Evolutionary conservation across 805 yeast genomes (phyloP).

Genomic region (Spencermartinsiella europaea): DNA sequence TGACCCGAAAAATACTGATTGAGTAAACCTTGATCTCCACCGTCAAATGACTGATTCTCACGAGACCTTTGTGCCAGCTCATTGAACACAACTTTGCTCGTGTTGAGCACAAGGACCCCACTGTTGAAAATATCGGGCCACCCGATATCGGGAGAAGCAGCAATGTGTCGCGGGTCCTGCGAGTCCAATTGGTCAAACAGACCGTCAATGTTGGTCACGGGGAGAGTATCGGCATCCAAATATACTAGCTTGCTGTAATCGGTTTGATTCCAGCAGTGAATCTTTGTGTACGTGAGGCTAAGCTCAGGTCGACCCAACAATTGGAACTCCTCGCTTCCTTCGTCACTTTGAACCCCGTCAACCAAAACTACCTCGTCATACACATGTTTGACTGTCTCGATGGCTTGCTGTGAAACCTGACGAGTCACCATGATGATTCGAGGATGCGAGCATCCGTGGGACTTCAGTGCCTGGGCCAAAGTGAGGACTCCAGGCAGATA

Average conservation of each 20-base stretch:
- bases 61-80: constrained; percentile 34
- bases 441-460: constrained; percentile 21
- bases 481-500: constrained; percentile 48
- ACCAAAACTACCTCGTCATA: constrained; percentile 29
- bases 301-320: constrained; percentile 47
- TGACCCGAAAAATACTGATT: constrained; percentile 56
- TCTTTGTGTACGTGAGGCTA: constrained; percentile 45
- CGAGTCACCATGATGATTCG: constrained; percentile 29
- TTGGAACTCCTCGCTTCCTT: constrained; percentile 25
- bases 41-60: constrained; percentile 53
- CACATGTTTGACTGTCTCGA: constrained; percentile 14
- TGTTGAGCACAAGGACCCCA: constrained; percentile 63
- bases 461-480: constrained; percentile 37
- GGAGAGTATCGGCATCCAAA: constrained; percentile 52
- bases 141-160: constrained; percentile 73
- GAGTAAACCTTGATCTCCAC: constrained; percentile 88
- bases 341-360: constrained; percentile 22
- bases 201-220: constrained; percentile 32
- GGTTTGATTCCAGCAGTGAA: constrained; percentile 48
- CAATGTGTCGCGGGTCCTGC: constrained; percentile 17
- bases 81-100: constrained; percentile 40
- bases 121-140: constrained; percentile 90
- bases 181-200: constrained; percentile 24
- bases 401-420: constrained; percentile 19
- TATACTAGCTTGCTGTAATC: constrained; percentile 41